Percentiles rank a stretch among this genome's conserved stretches.
These are phyloP conservation scores for Ogataea trehaloabstinens DNA, from an alignment of 805 yeast genomes.

Conservation along the genomic window DNA sequence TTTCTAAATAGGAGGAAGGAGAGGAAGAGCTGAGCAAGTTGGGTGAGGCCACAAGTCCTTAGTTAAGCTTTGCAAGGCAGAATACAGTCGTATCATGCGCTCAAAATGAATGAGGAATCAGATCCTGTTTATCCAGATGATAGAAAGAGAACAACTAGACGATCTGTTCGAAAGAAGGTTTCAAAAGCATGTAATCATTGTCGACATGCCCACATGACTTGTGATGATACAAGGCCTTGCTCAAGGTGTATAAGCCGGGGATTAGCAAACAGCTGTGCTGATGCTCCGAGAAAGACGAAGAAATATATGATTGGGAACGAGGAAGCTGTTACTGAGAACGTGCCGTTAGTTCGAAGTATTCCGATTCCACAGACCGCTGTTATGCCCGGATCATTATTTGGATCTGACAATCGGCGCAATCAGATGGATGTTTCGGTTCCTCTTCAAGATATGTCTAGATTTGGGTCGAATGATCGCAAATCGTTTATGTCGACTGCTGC, in stretches of 20 bases:
- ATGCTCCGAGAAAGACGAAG: conserved; percentile 85
- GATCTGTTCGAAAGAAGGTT: conserved; percentile 57
- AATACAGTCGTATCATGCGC: too few relatives aligned
- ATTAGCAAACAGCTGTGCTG: conserved; percentile 67
- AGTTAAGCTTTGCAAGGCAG: too few relatives aligned
- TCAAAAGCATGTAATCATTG: conserved; percentile 89
- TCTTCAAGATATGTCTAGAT: not conserved
- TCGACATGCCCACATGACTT: conserved; percentile 86
- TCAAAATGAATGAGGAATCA: too few relatives aligned
- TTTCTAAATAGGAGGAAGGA: too few relatives aligned
- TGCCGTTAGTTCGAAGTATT: conserved; percentile 1
- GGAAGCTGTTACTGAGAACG: not conserved
- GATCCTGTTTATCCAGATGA: too few relatives aligned
- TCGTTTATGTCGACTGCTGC: conserved; percentile 69
- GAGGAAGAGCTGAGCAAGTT: too few relatives aligned
- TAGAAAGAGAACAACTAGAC: conserved; percentile 15
- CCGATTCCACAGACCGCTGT: not conserved
- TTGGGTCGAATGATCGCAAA: conserved; percentile 3
- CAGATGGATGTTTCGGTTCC: not conserved
- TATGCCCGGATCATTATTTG: not conserved
- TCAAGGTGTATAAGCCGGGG: conserved; percentile 72
- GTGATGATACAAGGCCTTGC: conserved; percentile 69
- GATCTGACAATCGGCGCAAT: not conserved
- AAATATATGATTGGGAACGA: conserved; percentile 71
- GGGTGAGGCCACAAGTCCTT: too few relatives aligned